phyloP scores from a whole-genome alignment of 2,329 filamentous ascomycete species.

The Venturia effusa region DNA sequence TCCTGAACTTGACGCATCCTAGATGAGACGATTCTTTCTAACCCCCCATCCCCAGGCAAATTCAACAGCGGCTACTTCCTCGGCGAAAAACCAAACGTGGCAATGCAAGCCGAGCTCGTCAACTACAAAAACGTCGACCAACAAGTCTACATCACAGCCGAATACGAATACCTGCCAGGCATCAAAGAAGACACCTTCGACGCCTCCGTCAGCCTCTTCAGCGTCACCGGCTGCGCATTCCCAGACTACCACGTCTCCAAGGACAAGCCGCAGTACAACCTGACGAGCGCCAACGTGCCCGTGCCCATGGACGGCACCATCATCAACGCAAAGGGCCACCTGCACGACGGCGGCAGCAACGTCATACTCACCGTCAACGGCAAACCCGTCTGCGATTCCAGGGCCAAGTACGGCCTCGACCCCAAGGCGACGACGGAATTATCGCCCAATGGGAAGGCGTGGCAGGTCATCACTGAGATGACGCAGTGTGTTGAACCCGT shows the following conservation, averaged over 20 bases:
- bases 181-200: background rate
- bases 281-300: conserved; percentile 7
- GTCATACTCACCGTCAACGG: conserved; percentile 8
- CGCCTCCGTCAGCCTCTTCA: conserved; percentile 4
- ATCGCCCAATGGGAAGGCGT: conserved; percentile 3
- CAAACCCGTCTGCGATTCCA: conserved; percentile 5
- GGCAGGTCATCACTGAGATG: conserved; percentile 12
- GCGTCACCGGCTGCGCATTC: conserved; percentile 10
- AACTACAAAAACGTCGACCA: conserved; percentile 5
- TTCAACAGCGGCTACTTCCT: conserved; percentile 7
- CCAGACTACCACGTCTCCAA: conserved; percentile 9
- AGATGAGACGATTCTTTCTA: background rate
- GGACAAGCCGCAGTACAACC: conserved; percentile 8
- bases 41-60: background rate
- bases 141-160: conserved; percentile 6
- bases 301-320: conserved; percentile 10
- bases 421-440: background rate
- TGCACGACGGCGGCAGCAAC: background rate
- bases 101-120: conserved; percentile 7
- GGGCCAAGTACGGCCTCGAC: conserved; percentile 7
- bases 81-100: background rate
- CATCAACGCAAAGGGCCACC: conserved; percentile 10
- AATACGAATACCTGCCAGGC: conserved; percentile 6
- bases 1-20: background rate
- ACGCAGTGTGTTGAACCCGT: conserved; percentile 5